Base-by-base conservation (phyloP, 768 basidiomycete species). In the Melanogaster broomeanus region DNA sequence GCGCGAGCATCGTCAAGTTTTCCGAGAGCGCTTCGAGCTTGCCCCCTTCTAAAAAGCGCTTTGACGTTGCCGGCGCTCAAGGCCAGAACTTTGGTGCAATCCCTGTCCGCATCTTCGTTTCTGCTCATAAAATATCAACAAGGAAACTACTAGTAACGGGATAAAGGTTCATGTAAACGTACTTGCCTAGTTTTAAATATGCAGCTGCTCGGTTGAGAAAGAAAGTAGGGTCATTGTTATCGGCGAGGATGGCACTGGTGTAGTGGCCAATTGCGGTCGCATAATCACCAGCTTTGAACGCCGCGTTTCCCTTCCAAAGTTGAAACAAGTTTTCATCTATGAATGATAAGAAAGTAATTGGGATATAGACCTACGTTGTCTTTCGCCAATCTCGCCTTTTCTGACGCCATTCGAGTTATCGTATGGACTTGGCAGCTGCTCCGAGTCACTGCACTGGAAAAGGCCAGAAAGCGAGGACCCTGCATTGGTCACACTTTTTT, bases 171-270 rank as follows among this genome's bases (percentile, higher is more conserved):
- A 1, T 10, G 27, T 6, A 44, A 70, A 86, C 92, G 75, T 77
- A 93, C 93, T 96, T 97, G 81, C 84, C 86, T 74, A 96, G 81
- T 78, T 93, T 95, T 54, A 98, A 79, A 74, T 95, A 95, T 24
- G 93, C 91, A 31, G 91, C 89, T 3, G 93, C 90, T 39, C 95
- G 83, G 65, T 98, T 98, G 30, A 95, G 76, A 30, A 87, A 84
- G 56, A 86, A 89, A 0, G 90, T 88, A n/a, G 81, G 74, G 61
- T 96, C 90, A 0, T 65, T 73, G 11, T 73, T 66, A 68, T 95
- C 87, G 2, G 85, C 80, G 18, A 91, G 67, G 40, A 88, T 83
- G 4, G 95, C 94, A 1, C 82, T 72, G 28, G 90, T 88, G 71
- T 97, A 98, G 65, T 92, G 86, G 0, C 92, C 93, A 45, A 98